Percentiles rank a stretch among this genome's conserved stretches.
These are phyloP conservation scores for barley (Hordeum vulgare) DNA, from an alignment of 176 grass and related monocot genomes.

Conservation along the genomic window DNA sequence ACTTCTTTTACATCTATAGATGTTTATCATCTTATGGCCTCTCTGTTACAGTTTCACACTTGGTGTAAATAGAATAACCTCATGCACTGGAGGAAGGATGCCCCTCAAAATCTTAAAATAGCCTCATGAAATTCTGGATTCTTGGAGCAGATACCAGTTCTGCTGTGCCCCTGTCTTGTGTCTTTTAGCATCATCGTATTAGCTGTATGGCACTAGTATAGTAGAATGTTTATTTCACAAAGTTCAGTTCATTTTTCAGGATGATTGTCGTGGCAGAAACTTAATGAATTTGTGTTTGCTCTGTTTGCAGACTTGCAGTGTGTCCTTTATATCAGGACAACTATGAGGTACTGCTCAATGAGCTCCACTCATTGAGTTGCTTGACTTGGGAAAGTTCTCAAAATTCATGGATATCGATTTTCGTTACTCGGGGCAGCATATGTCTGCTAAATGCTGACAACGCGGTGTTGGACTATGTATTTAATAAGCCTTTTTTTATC, in stretches of 20 bases:
- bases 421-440: constrained; percentile 10
- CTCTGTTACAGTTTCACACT: not conserved
- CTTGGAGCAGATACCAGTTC: not conserved
- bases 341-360: constrained; percentile 46
- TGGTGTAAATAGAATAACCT: not conserved
- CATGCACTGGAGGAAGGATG: not conserved
- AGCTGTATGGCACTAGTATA: not conserved
- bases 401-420: constrained; percentile 57
- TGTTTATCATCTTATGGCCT: not conserved
- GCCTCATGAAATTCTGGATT: not conserved
- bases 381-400: constrained; percentile 55
- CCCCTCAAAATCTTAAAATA: not conserved
- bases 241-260: not conserved
- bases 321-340: constrained; percentile 54
- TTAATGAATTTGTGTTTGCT: not conserved
- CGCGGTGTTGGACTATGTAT: constrained; percentile 47
- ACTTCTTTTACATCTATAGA: not conserved
- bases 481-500: constrained; percentile 52
- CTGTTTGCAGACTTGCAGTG: constrained; percentile 21
- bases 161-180: not conserved
- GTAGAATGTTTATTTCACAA: not conserved
- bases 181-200: not conserved
- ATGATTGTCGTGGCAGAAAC: not conserved
- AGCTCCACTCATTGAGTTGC: constrained; percentile 41
- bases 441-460: constrained; percentile 46